Base-by-base conservation (phyloP, 306 rosid genomes). In the Oemleria cerasiformis region DNA sequence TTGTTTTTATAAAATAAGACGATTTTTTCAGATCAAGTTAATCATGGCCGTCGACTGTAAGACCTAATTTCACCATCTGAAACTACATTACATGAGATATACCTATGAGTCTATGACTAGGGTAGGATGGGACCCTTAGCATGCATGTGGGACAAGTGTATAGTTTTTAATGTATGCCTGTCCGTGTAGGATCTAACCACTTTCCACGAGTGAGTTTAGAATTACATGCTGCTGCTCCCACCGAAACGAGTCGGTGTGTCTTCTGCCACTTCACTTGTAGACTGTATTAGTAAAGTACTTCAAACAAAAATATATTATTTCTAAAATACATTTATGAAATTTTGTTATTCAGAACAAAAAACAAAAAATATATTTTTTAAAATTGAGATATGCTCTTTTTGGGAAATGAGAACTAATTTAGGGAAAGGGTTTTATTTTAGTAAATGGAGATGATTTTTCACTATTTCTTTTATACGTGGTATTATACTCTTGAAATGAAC, bases 131-230 rank as follows among this genome's bases (percentile, higher is more conserved):
- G 60, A 20, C 49, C n/a, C 42, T 1, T 17, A 4, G 7, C 40
- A 14, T 45, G 60, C 53, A 67, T 47, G 50, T 14, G 39, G n/a
- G 51, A 75, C 73, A 57, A 15, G 70, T 60, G 54, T 49, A 68
- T 13, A 10, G 15, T 41, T 12, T 40, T 58, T 16, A 68, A 9
- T 15, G 17, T 48, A 49, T 60, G 49, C 69, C 10, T 60, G 54
- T 60, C 69, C 62, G 38, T 23, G 10, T 12, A 15, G 10, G 21
- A 68, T 50, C 41, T 55, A 30, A 40, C 15, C 56, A 45, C 61
- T 39, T 43, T 11, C 23, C 5, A 42, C 3, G 43, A 38, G 21
- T n/a, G 21, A 34, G 48, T 41, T 5, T 54, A n/a, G 1, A 25
- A 25, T 5, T 50, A 56, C 48, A 40, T 64, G 57, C 4, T n/a